Evolutionary conservation across 441 rosid genomes (phyloP).

Genomic region (Populus trichocarpa): DNA sequence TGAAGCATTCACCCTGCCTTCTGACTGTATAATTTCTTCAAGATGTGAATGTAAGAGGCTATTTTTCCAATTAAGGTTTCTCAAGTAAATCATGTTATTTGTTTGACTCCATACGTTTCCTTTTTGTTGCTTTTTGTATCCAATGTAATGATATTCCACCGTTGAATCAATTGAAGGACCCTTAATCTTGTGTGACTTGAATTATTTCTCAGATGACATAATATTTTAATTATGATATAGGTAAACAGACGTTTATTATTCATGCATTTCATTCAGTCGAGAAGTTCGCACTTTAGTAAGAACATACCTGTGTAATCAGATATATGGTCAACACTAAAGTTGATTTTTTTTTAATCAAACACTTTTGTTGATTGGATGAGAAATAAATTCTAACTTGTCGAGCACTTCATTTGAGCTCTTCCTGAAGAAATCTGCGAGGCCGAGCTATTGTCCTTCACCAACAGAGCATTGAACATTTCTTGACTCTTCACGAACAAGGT

Average conservation of each 20-base stretch:
- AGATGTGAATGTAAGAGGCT: slow-evolving; percentile 19
- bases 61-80: slow-evolving; percentile 20
- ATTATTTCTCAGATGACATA: background rate
- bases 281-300: background rate
- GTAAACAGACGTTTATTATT: background rate
- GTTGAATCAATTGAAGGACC: background rate
- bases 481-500: slow-evolving; percentile 35
- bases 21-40: slow-evolving; percentile 22
- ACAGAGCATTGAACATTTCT: slow-evolving; percentile 21
- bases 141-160: slow-evolving; percentile 6
- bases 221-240: background rate
- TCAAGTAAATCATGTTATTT: slow-evolving; percentile 18
- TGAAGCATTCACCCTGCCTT: slow-evolving; percentile 27
- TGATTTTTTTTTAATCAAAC: background rate
- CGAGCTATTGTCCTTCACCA: background rate
- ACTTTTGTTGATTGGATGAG: background rate
- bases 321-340: background rate
- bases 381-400: background rate
- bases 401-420: slow-evolving; percentile 31
- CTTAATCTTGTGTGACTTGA: background rate
- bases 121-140: slow-evolving; percentile 10
- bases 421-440: background rate
- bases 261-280: background rate
- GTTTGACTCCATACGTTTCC: slow-evolving; percentile 12
- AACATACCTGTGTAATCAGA: no score